Percentiles rank a stretch among this genome's conserved stretches.
These are phyloP conservation scores for Yamadazyma blattariae DNA, from an alignment of 1,139 yeast genomes.

Conservation along the genomic window DNA sequence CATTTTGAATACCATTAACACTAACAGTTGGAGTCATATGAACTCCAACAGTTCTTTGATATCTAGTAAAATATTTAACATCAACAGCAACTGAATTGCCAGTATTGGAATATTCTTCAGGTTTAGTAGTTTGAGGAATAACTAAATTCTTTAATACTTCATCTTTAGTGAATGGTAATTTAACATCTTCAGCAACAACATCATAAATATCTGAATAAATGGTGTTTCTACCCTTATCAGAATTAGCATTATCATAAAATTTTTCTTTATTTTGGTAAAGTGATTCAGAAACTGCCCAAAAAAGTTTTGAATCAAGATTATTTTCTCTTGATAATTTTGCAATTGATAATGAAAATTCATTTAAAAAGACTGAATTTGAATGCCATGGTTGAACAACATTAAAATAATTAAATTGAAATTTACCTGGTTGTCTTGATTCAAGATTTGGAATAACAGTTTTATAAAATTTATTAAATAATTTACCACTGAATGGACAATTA, in stretches of 20 bases:
- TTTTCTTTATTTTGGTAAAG: slow-evolving; percentile 51
- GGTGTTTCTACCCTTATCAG: slow-evolving; percentile 52
- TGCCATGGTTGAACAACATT: slow-evolving; percentile 89
- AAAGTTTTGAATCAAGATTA: slow-evolving; percentile 27
- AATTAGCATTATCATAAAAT: slow-evolving; percentile 64
- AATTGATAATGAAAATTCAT: slow-evolving; percentile 73
- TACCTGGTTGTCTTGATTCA: slow-evolving; percentile 43
- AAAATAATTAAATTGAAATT: slow-evolving; percentile 57
- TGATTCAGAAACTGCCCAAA: slow-evolving; percentile 60
- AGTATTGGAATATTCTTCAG: slow-evolving; percentile 38
- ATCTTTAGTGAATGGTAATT: slow-evolving; percentile 34
- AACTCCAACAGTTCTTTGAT: slow-evolving; percentile 73
- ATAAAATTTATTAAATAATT: slow-evolving; percentile 56
- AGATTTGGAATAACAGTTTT: slow-evolving; percentile 53
- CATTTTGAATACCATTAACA: slow-evolving; percentile 60
- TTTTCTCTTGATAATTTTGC: slow-evolving; percentile 53
- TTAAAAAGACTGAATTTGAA: slow-evolving; percentile 61
- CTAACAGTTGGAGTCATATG: slow-evolving; percentile 85
- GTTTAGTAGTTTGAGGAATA: slow-evolving; percentile 20
- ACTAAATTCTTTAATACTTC: slow-evolving; percentile 33
- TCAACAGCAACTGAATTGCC: slow-evolving; percentile 64
- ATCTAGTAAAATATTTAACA: slow-evolving; percentile 69
- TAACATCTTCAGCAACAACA: slow-evolving; percentile 40
- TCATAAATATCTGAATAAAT: slow-evolving; percentile 55
- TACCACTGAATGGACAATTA: slow-evolving; percentile 74